Conservation (phyloP, 345 rosid species). For the Excoecaria agallocha region DNA sequence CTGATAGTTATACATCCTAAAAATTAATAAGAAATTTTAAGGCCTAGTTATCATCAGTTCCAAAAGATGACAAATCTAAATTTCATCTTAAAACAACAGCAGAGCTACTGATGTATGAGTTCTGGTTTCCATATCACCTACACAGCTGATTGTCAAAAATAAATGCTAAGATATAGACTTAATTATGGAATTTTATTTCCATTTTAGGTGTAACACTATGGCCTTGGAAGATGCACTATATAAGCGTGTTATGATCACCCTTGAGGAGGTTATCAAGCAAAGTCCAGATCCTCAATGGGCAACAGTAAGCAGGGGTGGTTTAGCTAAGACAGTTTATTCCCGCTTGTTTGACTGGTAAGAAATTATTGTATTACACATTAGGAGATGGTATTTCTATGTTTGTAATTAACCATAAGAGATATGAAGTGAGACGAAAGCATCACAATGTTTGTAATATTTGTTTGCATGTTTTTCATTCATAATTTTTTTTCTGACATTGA, state of each 20-base stretch:
- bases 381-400: background rate
- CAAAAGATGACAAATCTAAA: slow-evolving; percentile 69
- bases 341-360: slow-evolving; percentile 86
- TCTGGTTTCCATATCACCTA: slow-evolving; percentile 10
- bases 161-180: background rate
- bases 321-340: slow-evolving; percentile 89
- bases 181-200: background rate
- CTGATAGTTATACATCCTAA: too few relatives aligned
- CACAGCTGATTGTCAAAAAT: slow-evolving; percentile 3
- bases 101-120: slow-evolving; percentile 75
- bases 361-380: background rate
- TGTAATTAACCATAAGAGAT: slow-evolving; percentile 2
- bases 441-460: slow-evolving; percentile 6
- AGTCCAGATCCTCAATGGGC: slow-evolving; percentile 92
- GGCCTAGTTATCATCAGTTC: slow-evolving; percentile 88
- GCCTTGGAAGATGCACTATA: slow-evolving; percentile 91
- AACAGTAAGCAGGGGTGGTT: slow-evolving; percentile 71
- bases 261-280: slow-evolving; percentile 91
- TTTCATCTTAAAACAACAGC: slow-evolving; percentile 78
- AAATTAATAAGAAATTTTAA: too few relatives aligned
- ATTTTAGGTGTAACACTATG: slow-evolving; percentile 64
- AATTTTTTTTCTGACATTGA: too few relatives aligned
- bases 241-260: slow-evolving; percentile 95
- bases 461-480: too few relatives aligned
- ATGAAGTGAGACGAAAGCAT: slow-evolving; percentile 1